These are phyloP conservation scores for Scheffersomyces lignicola DNA, from an alignment of 1,139 yeast species.

Conservation along the genomic window DNA sequence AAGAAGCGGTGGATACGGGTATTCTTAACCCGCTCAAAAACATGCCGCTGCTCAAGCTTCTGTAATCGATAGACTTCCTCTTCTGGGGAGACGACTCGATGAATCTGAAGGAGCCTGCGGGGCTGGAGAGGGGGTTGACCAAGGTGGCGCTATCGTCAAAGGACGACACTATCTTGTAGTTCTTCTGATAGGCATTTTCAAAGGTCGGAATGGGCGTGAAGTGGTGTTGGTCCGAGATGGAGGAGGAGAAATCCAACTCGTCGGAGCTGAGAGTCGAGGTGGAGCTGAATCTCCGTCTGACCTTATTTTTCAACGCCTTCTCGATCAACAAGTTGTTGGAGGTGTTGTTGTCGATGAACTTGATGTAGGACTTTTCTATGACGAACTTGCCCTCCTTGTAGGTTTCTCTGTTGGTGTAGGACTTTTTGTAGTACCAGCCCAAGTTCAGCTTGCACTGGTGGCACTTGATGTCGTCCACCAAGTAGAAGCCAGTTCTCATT, in stretches of 20 bases:
- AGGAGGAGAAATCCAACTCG: constrained; percentile 9
- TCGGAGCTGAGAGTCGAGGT: constrained; percentile 17
- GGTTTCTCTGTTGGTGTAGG: constrained; percentile 53
- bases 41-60: constrained; percentile 4
- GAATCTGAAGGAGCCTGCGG: constrained; percentile 1
- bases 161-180: no score
- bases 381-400: constrained; percentile 82
- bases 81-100: neutral
- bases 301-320: constrained; percentile 28
- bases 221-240: no score
- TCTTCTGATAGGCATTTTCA: no score
- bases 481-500: constrained; percentile 74
- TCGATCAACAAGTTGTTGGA: constrained; percentile 26
- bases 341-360: constrained; percentile 26
- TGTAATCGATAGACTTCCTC: neutral
- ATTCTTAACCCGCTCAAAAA: constrained; percentile 16
- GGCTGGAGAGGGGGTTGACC: no score
- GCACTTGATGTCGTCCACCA: constrained; percentile 64
- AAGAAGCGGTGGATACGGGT: constrained; percentile 7
- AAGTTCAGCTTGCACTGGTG: constrained; percentile 60
- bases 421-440: constrained; percentile 79
- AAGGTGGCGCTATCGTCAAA: no score
- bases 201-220: no score
- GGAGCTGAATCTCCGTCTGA: constrained; percentile 25
- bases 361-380: constrained; percentile 47